A percentile compares a stretch with the other conserved stretches of the same genome.
These are phyloP conservation scores for Cystobasidium sp. DNA, from an alignment of 1,284 basidiomycete species.

Conservation along the genomic window DNA sequence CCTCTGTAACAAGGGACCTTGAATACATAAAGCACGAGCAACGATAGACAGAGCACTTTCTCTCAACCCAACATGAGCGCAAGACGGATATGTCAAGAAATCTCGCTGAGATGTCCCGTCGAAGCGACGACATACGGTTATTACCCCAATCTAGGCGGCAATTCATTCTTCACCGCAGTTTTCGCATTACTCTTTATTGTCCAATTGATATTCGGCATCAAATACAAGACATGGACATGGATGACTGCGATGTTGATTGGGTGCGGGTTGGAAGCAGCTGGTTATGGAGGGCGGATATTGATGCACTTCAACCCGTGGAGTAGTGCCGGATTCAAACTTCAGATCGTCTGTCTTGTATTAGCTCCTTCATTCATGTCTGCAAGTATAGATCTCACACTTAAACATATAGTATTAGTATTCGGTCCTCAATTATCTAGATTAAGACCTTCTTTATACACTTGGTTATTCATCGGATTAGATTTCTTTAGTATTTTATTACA, in stretches of 20 bases:
- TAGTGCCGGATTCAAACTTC: constrained; percentile 19
- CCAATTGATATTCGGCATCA: constrained; percentile 22
- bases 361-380: constrained; percentile 36
- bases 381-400: constrained; percentile 27
- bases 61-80: constrained; percentile 1
- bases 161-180: constrained; percentile 27
- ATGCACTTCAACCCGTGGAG: constrained; percentile 34
- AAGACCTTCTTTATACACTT: constrained; percentile 26
- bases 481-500: constrained; percentile 37
- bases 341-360: constrained; percentile 36
- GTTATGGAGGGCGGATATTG: constrained; percentile 33
- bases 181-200: constrained; percentile 11
- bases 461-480: constrained; percentile 41
- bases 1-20: too few relatives aligned
- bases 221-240: constrained; percentile 41
- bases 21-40: background rate
- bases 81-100: constrained; percentile 12
- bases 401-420: constrained; percentile 37
- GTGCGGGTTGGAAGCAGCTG: constrained; percentile 13
- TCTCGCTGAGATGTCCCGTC: constrained; percentile 24
- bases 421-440: constrained; percentile 27
- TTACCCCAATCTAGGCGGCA: constrained; percentile 33
- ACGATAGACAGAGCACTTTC: background rate
- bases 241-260: constrained; percentile 32
- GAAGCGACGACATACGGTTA: constrained; percentile 39